Evolutionary conservation across 192 early-diverging fungal genomes (phyloP), one percentile per base, ranked within the genome.

Genomic region (Backusella tuberculispora): DNA sequence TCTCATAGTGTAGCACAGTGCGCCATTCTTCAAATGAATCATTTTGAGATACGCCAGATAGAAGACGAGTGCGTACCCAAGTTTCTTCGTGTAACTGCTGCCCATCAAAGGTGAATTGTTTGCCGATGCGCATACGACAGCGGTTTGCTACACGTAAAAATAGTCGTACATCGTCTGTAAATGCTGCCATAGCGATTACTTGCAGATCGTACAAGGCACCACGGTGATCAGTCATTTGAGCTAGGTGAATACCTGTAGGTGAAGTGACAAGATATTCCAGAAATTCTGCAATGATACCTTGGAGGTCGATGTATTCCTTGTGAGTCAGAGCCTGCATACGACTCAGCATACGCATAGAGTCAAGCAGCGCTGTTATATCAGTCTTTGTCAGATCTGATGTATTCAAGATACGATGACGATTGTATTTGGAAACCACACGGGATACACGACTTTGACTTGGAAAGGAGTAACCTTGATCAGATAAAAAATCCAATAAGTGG

Each of bases 401-500:
- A 12, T 70, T 78, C 14, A 76, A 72, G 17, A 75, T 69, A 4
- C 71, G 75, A n/a, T 41, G 69, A 45, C 65, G 69, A 42, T 50
- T 66, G 37, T 71, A 76, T 48, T 85, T 83, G 37, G 83, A 79
- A 15, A 87, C 75, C 12, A 82, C 73, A 48, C 84, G 74, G 24
- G 88, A 83, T 13, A 88, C 79, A 15, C 83, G 85, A 64, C 82
- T 86, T 17, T 86, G 71, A 43, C 80, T 78, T 15, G 88, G 88
- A 81, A 89, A 88, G 15, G 82, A 85, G 53, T 88, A 88, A 21
- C 88, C 88, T 75, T 89, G 86, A 48, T 88, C 88, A n/a, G 83
- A 79, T 38, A 84, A 70, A 34, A 84, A 84, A 43, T 86, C 85
- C 29, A 77, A 60, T 17, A 77, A 38, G 38, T 81, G 81, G 21